phyloP scores from a whole-genome alignment of 176 grass and related monocot genomes.

The Bolboschoenus planiculmis region DNA sequence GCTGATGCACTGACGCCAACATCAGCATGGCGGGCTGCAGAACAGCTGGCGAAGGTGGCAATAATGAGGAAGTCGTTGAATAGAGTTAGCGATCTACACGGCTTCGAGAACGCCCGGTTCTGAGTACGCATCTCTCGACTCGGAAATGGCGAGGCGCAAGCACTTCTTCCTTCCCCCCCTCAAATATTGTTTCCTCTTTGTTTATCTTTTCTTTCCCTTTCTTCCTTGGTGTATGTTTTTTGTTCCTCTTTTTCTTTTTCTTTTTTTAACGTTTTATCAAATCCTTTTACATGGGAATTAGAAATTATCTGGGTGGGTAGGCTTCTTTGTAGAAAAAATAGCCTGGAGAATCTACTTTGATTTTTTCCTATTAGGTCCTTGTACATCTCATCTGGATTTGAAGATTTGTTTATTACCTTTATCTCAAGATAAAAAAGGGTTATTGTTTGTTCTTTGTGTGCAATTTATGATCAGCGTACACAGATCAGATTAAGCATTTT shows the following conservation, averaged over 20 bases:
- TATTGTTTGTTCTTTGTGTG: neutral
- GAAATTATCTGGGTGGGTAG: neutral
- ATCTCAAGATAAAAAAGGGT: neutral
- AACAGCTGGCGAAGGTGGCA: slow-evolving; percentile 96
- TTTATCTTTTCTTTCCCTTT: neutral
- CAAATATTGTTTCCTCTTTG: neutral
- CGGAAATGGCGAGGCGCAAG: slow-evolving; percentile 18
- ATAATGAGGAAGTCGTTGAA: slow-evolving; percentile 90
- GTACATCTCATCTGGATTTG: slow-evolving; percentile 17
- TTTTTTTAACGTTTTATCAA: neutral
- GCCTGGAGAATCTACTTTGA: slow-evolving; percentile 1
- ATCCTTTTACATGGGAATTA: neutral
- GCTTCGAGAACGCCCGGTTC: slow-evolving; percentile 95
- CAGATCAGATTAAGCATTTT: neutral
- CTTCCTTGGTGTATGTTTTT: neutral
- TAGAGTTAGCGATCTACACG: slow-evolving; percentile 81
- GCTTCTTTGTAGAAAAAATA: slow-evolving; percentile 18
- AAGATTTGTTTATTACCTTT: neutral
- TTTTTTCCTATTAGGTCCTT: neutral
- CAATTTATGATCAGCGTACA: neutral
- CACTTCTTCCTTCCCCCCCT: neutral
- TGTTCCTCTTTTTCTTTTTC: neutral
- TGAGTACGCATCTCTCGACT: slow-evolving; percentile 30
- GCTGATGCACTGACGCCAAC: slow-evolving; percentile 65
- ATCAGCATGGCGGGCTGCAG: slow-evolving; percentile 89